These are phyloP conservation scores for Tetrahymena malaccensis DNA, from an alignment of 73 alveolate species.

Conservation along the genomic window DNA sequence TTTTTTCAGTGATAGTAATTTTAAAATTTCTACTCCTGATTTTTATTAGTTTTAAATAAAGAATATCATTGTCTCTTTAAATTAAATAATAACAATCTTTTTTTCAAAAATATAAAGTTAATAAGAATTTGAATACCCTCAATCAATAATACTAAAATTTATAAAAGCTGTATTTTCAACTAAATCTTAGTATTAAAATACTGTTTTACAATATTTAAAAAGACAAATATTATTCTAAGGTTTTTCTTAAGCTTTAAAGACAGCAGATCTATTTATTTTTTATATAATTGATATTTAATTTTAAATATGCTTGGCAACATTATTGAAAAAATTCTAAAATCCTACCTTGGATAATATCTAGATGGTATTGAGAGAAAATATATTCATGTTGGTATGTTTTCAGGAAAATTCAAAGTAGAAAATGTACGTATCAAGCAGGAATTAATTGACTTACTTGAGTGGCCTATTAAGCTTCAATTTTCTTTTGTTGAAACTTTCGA, in stretches of 20 bases:
- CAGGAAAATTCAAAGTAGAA: not conserved
- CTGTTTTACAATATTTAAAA: no score
- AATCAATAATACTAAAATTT: no score
- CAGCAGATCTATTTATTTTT: not conserved
- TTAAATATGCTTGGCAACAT: not conserved
- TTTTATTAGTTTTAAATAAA: not conserved
- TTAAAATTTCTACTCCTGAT: not conserved
- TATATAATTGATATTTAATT: not conserved
- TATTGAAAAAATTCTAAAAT: not conserved
- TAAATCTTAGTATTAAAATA: no score
- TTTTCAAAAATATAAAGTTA: no score
- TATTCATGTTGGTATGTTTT: not conserved
- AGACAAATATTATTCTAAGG: not conserved
- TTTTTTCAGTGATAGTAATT: no score
- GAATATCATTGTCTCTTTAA: not conserved
- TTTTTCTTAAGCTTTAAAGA: not conserved
- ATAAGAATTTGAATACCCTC: not conserved
- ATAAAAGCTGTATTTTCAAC: not conserved
- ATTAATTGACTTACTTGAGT: not conserved
- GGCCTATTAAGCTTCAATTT: not conserved
- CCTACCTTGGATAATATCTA: not conserved
- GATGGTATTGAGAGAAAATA: not conserved
- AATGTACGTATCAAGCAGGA: not conserved
- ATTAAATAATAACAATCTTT: no score
- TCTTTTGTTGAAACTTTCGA: not conserved